phyloP scores from a whole-genome alignment of 306 rosid species.

The Styphnolobium japonicum region DNA sequence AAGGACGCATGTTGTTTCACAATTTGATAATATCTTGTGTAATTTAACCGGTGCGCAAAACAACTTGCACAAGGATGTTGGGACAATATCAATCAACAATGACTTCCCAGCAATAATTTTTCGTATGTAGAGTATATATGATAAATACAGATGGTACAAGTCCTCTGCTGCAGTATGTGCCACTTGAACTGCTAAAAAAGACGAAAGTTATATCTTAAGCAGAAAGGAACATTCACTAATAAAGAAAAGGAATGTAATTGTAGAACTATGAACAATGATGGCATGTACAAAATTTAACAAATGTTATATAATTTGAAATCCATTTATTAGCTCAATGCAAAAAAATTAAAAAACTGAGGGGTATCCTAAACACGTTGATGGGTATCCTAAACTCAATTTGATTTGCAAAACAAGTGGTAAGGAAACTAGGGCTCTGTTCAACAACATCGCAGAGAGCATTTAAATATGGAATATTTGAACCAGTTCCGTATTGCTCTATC shows the following conservation, averaged over 20 bases:
- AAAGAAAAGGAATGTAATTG: neutral
- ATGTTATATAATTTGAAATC: neutral
- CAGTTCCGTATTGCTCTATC: neutral
- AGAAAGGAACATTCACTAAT: neutral
- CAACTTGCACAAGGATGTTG: neutral
- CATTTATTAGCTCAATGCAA: no score
- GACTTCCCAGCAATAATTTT: neutral
- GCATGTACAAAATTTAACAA: neutral
- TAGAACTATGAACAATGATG: neutral
- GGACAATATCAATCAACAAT: conserved; percentile 1
- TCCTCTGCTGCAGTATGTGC: neutral
- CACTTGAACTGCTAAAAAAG: neutral
- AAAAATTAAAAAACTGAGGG: no score
- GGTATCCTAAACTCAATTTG: neutral
- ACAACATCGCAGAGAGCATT: neutral
- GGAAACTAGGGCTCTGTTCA: neutral
- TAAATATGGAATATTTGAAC: neutral
- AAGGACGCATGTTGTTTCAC: neutral
- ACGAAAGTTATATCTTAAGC: neutral
- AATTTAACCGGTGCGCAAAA: neutral
- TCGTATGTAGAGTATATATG: neutral
- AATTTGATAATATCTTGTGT: neutral
- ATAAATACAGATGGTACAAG: neutral
- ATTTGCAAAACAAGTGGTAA: neutral
- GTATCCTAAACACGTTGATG: neutral